Percentiles rank a stretch among this genome's conserved stretches.
phyloP scores from a whole-genome alignment of 345 rosid genomes.

The Sonneratia caseolaris region DNA sequence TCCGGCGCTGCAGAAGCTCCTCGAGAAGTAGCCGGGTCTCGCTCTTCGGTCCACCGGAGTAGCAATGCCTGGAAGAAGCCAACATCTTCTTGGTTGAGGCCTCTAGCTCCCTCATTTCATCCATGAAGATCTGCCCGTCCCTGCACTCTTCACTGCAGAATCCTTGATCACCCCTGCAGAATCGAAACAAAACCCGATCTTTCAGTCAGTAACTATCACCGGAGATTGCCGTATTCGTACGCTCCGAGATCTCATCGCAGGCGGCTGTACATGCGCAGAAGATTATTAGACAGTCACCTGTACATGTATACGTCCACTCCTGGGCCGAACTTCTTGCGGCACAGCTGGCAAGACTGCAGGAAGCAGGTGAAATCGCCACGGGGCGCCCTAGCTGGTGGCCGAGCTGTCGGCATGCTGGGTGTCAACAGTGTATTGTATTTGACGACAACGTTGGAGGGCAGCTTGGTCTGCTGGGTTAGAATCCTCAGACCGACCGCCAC shows the following conservation, averaged over 20 bases:
- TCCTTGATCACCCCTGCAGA: conserved; percentile 67
- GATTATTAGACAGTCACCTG: conserved; percentile 25
- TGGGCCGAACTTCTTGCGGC: conserved; percentile 36
- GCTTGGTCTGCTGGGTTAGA: conserved; percentile 23
- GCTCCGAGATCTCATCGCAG: background rate
- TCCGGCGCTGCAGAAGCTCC: conserved; percentile 27
- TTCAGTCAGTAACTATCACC: too few species aligned
- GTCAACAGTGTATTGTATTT: conserved; percentile 27
- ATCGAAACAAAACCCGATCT: background rate
- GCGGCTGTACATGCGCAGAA: background rate
- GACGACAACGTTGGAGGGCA: conserved; percentile 31
- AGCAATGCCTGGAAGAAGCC: conserved; percentile 28
- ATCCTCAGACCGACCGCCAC: conserved; percentile 47
- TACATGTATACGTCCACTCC: conserved; percentile 80
- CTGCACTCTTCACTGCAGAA: conserved; percentile 75
- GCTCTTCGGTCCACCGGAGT: conserved; percentile 15
- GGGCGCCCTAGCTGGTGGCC: background rate
- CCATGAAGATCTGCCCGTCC: conserved; percentile 48
- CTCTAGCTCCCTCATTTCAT: conserved; percentile 49
- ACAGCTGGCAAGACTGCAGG: conserved; percentile 54
- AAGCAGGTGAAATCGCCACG: conserved; percentile 20
- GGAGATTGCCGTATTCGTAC: too few species aligned
- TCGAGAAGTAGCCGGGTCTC: conserved; percentile 27
- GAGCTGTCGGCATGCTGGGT: background rate
- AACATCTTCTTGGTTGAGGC: conserved; percentile 28